phyloP scores from a whole-genome alignment of 306 rosid genomes.

The Corylus heterophylla region DNA sequence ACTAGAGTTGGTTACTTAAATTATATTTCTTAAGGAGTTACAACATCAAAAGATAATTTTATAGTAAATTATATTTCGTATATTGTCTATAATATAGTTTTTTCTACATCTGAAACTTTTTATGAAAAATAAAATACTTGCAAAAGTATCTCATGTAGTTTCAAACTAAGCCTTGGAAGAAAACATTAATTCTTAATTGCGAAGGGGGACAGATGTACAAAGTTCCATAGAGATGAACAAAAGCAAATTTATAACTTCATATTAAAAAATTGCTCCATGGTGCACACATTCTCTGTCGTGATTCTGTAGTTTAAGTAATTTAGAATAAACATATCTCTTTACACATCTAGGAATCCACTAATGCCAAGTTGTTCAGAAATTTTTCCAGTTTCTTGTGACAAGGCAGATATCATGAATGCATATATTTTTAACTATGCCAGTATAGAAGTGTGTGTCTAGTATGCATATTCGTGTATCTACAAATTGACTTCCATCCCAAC shows the following conservation, averaged over 20 bases:
- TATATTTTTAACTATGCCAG: neutral
- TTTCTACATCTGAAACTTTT: neutral
- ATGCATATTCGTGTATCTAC: too few relatives aligned
- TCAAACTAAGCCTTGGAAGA: neutral
- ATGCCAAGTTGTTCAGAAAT: neutral
- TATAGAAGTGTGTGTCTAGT: too few relatives aligned
- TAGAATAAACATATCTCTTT: too few relatives aligned
- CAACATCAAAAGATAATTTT: neutral
- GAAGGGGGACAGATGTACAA: neutral
- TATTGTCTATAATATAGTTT: neutral
- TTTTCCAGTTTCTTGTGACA: neutral
- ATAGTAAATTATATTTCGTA: neutral
- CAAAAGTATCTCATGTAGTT: neutral
- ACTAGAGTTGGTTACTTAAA: neutral
- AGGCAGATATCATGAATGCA: neutral
- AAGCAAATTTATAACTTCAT: neutral
- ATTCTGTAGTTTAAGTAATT: neutral
- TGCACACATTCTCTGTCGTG: neutral
- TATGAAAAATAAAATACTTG: neutral
- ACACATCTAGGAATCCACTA: too few relatives aligned
- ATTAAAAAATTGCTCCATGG: neutral
- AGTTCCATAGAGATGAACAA: neutral
- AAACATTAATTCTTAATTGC: neutral
- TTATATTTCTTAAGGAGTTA: neutral
- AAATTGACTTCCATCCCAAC: too few relatives aligned